These are phyloP conservation scores for Glarea lozoyensis DNA, from an alignment of 495 filamentous ascomycete genomes.

Conservation along the genomic window DNA sequence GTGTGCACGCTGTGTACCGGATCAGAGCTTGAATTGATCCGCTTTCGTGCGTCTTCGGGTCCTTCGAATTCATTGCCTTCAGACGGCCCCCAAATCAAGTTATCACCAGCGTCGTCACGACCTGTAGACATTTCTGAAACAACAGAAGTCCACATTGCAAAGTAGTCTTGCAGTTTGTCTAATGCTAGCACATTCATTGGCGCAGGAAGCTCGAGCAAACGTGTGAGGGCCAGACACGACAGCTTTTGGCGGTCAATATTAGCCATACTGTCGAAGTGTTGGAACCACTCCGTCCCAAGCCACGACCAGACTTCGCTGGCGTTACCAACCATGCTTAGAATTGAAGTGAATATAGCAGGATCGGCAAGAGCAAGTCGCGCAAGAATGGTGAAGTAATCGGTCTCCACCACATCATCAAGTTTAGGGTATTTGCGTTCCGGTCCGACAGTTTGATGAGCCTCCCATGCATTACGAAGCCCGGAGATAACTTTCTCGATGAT, in stretches of 20 bases:
- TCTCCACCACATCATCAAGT: constrained; percentile 61
- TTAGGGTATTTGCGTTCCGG: constrained; percentile 55
- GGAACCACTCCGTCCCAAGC: constrained; percentile 83
- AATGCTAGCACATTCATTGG: constrained; percentile 41
- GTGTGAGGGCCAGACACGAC: constrained; percentile 70
- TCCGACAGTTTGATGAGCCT: constrained; percentile 66
- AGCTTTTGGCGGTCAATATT: constrained; percentile 71
- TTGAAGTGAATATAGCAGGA: constrained; percentile 53
- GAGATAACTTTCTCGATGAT: constrained; percentile 59
- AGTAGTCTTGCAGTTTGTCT: constrained; percentile 38
- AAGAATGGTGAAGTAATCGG: constrained; percentile 77
- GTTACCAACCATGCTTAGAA: constrained; percentile 34
- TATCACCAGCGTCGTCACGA: constrained; percentile 22
- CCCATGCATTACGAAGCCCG: constrained; percentile 60
- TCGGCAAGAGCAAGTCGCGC: constrained; percentile 67
- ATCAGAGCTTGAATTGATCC: constrained; percentile 51
- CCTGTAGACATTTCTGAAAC: constrained; percentile 30
- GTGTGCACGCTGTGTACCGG: constrained; percentile 63
- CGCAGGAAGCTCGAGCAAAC: constrained; percentile 55
- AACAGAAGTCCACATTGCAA: constrained; percentile 44
- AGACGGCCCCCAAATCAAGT: constrained; percentile 55
- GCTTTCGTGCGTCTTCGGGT: constrained; percentile 44
- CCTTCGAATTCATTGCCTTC: constrained; percentile 61
- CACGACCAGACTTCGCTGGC: constrained; percentile 51
- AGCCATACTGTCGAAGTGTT: constrained; percentile 72